Evolutionary conservation across 2,329 filamentous ascomycete genomes (phyloP).

Genomic region (Sporothrix sp.): DNA sequence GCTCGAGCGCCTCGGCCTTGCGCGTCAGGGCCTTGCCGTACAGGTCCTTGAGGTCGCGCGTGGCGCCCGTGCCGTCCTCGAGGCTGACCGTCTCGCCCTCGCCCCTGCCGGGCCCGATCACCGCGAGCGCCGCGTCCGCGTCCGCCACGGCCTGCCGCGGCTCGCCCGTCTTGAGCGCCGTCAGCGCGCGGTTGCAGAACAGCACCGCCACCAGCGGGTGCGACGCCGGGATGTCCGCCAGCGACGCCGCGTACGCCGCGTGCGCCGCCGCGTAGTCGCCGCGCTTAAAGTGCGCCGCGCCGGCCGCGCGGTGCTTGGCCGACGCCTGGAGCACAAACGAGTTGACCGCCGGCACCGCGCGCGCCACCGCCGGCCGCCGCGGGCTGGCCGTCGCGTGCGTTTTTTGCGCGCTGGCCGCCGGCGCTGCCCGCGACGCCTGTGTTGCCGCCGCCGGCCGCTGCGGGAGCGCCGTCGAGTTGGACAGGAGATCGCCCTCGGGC

Average conservation of each 20-base stretch:
- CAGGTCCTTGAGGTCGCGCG: constrained; percentile 83
- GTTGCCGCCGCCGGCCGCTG: constrained; percentile 7
- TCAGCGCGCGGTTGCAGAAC: constrained; percentile 82
- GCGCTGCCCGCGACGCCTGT: neutral
- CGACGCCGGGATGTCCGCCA: constrained; percentile 60
- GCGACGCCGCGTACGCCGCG: constrained; percentile 66
- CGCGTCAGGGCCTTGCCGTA: constrained; percentile 89
- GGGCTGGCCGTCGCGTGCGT: constrained; percentile 30
- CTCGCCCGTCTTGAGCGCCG: constrained; percentile 82
- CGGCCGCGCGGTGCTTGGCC: constrained; percentile 66
- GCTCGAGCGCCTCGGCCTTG: constrained; percentile 90
- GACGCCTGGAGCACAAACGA: constrained; percentile 62
- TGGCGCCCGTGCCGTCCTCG: constrained; percentile 46
- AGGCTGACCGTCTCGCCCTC: constrained; percentile 72
- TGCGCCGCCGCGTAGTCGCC: constrained; percentile 88
- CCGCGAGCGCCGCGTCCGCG: constrained; percentile 65
- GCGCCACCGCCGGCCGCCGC: constrained; percentile 32
- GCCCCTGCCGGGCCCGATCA: constrained; percentile 73
- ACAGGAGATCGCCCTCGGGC: constrained; percentile 55
- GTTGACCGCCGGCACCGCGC: constrained; percentile 58
- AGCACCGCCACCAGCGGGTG: constrained; percentile 86
- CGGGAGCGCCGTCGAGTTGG: constrained; percentile 34
- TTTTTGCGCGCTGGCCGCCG: constrained; percentile 29
- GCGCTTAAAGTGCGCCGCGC: constrained; percentile 83
- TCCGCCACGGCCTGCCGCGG: constrained; percentile 80